Evolutionary conservation across 2,329 filamentous ascomycete species (phyloP), one percentile per base, ranked within the genome.

Genomic region (Cadophora gregata): DNA sequence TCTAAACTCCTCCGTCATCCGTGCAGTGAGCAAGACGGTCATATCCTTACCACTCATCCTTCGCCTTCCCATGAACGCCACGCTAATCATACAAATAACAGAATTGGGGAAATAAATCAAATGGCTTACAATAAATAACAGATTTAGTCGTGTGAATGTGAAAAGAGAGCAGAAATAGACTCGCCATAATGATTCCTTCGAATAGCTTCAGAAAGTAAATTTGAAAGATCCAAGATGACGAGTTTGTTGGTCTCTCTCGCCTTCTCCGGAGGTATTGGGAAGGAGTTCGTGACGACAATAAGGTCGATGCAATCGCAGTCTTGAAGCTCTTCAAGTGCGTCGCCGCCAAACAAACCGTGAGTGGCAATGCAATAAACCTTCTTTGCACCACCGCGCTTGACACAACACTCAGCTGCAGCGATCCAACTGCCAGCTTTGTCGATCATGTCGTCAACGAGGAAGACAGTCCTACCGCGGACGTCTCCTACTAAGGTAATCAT

Each of bases 301-400:
- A 90, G 86, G 78, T 97, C 90, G 77, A 99, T 98, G 81, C 93
- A 96, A 74, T 95, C 91, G 83, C 96, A 98, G 59, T 88, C 88
- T 78, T 97, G 90, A 81, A 99, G 88, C 79, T 97, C 93, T 75
- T 93, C 90, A 19, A 99, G 86, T 71, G 92, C 93, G 77, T 97
- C 92, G 55, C 90, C 91, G 25, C 94, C 94, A 78, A 99, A 98
- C 42, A 99, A 86, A 48, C 94, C 96, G 76, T 99, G 96, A 0
- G 96, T 98, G 8, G 95, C 96, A 82, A 99, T 97, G 83, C 93
- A 97, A 80, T 97, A 98, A 42, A 99, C 96, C 79, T 92, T 96
- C 74, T 92, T 97, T 1, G 96, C 96, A 53, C 88, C 87, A 71
- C 96, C 96, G 70, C 91, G 88, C 84, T 98, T 98, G 62, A 97